Percentiles rank a stretch among this genome's conserved stretches.
These are phyloP conservation scores for Hygrocybe coccinea DNA, from an alignment of 768 basidiomycete genomes.

Conservation along the genomic window DNA sequence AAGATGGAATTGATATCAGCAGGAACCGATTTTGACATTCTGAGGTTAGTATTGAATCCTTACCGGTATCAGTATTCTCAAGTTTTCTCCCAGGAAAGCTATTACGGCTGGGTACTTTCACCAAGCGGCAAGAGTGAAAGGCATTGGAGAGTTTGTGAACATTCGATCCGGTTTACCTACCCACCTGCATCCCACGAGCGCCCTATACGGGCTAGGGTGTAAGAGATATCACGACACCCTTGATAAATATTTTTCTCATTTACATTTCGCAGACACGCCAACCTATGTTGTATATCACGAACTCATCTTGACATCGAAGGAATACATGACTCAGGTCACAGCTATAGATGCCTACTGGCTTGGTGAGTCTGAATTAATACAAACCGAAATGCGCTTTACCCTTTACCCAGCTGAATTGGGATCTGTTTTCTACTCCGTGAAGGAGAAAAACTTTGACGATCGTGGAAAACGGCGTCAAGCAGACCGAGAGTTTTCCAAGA, in stretches of 20 bases:
- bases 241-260: slow-evolving; percentile 9
- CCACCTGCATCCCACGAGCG: slow-evolving; percentile 94
- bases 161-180: slow-evolving; percentile 92
- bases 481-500: slow-evolving; percentile 87
- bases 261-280: slow-evolving; percentile 65
- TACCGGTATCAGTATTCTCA: not conserved
- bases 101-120: slow-evolving; percentile 99
- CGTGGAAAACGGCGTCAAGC: slow-evolving; percentile 69
- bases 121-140: slow-evolving; percentile 96
- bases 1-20: slow-evolving; percentile 91
- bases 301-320: slow-evolving; percentile 89
- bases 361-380: slow-evolving; percentile 48
- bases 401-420: slow-evolving; percentile 74
- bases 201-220: slow-evolving; percentile 95
- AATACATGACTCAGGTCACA: slow-evolving; percentile 99
- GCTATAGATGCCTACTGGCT: slow-evolving; percentile 97
- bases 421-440: slow-evolving; percentile 94
- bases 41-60: slow-evolving; percentile 43
- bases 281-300: slow-evolving; percentile 98
- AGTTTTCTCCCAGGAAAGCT: slow-evolving; percentile 62
- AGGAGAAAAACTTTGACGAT: slow-evolving; percentile 97
- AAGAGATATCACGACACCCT: slow-evolving; percentile 28
- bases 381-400: not conserved
- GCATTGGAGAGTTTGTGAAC: slow-evolving; percentile 98
- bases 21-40: slow-evolving; percentile 92